These are phyloP conservation scores for Musa itinerans DNA, from an alignment of 176 grass and related monocot genomes.

Conservation along the genomic window DNA sequence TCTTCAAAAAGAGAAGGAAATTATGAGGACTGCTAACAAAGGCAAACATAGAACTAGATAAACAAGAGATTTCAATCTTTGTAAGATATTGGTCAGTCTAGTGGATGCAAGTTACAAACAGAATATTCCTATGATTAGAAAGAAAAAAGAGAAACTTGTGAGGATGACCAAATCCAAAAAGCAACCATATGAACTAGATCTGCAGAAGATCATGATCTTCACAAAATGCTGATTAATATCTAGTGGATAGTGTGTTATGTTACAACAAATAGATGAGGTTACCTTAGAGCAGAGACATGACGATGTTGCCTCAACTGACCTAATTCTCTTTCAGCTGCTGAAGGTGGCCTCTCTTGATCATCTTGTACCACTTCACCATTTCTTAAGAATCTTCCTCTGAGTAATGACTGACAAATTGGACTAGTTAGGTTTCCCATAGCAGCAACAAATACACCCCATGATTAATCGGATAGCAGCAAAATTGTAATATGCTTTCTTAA, in stretches of 20 bases:
- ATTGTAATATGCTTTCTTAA: neutral
- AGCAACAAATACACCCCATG: neutral
- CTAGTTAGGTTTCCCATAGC: neutral
- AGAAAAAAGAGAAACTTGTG: too few species aligned
- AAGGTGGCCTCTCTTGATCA: slow-evolving; percentile 57
- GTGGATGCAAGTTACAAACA: too few species aligned
- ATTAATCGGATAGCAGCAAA: neutral
- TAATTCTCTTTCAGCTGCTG: slow-evolving; percentile 59
- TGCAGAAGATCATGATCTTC: neutral
- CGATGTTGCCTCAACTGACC: slow-evolving; percentile 71
- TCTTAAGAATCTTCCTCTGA: slow-evolving; percentile 76
- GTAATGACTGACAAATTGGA: slow-evolving; percentile 34
- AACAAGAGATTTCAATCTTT: too few species aligned
- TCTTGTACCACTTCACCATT: slow-evolving; percentile 34
- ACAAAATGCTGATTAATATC: neutral
- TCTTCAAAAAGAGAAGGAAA: too few species aligned
- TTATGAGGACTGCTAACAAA: too few species aligned
- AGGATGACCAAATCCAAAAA: neutral
- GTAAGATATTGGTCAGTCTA: too few species aligned
- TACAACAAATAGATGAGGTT: neutral
- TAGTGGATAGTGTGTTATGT: neutral
- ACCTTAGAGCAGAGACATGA: slow-evolving; percentile 80
- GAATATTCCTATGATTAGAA: too few species aligned
- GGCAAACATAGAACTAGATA: too few species aligned
- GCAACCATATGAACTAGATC: neutral